Conservation (phyloP, 2,329 filamentous ascomycete species). For the Aquanectria penicillioides region DNA sequence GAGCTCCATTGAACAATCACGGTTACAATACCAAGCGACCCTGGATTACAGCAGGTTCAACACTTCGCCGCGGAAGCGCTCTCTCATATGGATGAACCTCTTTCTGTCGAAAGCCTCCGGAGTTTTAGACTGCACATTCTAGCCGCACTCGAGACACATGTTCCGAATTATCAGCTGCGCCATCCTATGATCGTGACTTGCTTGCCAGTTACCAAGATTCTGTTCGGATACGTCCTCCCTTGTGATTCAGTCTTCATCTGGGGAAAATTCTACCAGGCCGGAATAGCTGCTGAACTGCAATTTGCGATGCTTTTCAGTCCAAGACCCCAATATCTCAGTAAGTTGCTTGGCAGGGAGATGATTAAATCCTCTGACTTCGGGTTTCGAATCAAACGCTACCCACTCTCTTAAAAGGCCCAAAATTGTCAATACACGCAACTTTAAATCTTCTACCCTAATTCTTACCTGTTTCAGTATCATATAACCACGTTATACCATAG, state of each 20-base stretch:
- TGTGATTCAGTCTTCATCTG: not conserved
- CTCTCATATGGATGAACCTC: too few relatives aligned
- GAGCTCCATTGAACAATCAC: too few relatives aligned
- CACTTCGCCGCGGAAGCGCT: too few relatives aligned
- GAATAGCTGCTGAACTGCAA: not conserved
- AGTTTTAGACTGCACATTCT: not conserved
- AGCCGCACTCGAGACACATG: constrained; percentile 9
- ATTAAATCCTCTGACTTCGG: not conserved
- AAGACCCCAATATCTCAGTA: not conserved
- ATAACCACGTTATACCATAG: not conserved
- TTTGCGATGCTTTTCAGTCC: constrained; percentile 5
- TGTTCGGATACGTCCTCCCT: not conserved
- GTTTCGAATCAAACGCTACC: not conserved
- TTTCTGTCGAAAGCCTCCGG: not conserved
- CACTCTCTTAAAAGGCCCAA: constrained; percentile 2
- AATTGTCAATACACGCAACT: not conserved
- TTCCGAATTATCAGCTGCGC: not conserved
- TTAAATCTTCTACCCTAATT: not conserved
- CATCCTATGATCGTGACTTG: not conserved
- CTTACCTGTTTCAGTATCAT: constrained; percentile 8
- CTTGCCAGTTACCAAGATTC: not conserved
- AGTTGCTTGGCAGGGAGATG: not conserved
- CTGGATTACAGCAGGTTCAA: too few relatives aligned
- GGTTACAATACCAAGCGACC: too few relatives aligned
- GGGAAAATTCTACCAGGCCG: not conserved